These are phyloP conservation scores for Apophysomyces variabilis DNA, from an alignment of 371 early-diverging fungal genomes.

Conservation along the genomic window DNA sequence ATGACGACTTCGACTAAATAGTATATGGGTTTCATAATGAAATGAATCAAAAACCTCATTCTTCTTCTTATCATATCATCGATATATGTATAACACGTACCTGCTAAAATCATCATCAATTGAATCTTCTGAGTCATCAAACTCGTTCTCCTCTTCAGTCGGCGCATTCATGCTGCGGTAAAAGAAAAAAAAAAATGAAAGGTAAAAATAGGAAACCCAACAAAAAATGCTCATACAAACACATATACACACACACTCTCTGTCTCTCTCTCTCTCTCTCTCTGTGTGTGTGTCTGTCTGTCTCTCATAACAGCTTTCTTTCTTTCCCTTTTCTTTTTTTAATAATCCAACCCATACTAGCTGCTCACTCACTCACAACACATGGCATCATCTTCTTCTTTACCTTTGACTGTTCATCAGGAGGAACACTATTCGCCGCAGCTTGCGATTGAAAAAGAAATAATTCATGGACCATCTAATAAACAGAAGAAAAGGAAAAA, in stretches of 20 bases:
- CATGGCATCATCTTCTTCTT: no score
- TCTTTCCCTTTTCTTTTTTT: no score
- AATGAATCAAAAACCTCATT: slow-evolving; percentile 1
- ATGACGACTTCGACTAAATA: slow-evolving; percentile 19
- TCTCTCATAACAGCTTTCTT: not conserved
- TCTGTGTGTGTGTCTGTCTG: no score
- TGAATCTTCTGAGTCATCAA: slow-evolving; percentile 21
- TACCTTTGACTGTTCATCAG: slow-evolving; percentile 84
- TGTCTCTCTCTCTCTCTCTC: not conserved
- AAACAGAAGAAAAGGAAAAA: not conserved
- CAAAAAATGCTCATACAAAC: no score
- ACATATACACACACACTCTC: no score
- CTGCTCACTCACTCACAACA: no score
- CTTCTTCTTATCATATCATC: not conserved
- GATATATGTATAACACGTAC: slow-evolving; percentile 14
- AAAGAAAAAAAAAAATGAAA: not conserved
- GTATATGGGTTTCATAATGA: not conserved
- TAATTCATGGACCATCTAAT: slow-evolving; percentile 88
- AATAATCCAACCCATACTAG: no score
- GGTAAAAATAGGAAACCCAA: not conserved
- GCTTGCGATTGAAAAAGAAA: slow-evolving; percentile 87
- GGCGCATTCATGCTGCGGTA: slow-evolving; percentile 39
- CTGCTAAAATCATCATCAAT: slow-evolving; percentile 19
- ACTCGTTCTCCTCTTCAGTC: slow-evolving; percentile 27
- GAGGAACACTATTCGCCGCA: slow-evolving; percentile 87